Evolutionary conservation across 108 stramenopile genomes (phyloP), one percentile per base, ranked within the genome.

Genomic region (Craspedostauros australis): DNA sequence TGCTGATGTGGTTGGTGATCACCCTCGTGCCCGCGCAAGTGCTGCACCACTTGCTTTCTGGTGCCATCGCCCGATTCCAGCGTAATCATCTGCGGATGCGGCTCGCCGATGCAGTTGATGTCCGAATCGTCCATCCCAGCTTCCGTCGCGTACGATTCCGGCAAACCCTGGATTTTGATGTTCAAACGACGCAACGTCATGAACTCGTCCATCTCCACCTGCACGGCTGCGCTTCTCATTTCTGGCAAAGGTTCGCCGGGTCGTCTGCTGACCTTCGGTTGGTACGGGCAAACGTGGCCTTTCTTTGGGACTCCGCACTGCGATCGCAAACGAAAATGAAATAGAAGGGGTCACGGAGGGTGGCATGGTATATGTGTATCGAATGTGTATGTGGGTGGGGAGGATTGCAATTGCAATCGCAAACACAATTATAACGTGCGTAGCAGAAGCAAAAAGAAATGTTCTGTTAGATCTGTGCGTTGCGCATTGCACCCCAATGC

Each of bases 211-310:
- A 88, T 86, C 57, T 92, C 90, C 15, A 92, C 90, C 54, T 92
- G 90, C 32, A 86, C 81, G 19, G 81, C 82, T 27, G 84, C 86
- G 58, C 74, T 76, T 54, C 81, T 80, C 79, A 82, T 86, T 40
- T 86, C 85, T 6, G 91, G 91, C 12, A 73, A 60, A 11, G 84
- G 82, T 23, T 87, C 87, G 24, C 81, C 84, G n/a, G 87, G 66
- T 42, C 73, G 70, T 24, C 86, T 70, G 38, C 86, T 86, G 40
- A 94, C 54, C 48, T 86, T 86, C 5, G 93, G 88, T 57, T 94
- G 88, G 62, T 94, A 94, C 4, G 93, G 93, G 76, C 93, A 94
- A 21, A 91, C 70, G 70, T 94, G 93, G 11, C 93, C 93, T 50
- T 91, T 91, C 49, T 94, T 94, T 21, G 93, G 93, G 11, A 82